Base-by-base conservation (phyloP, 2,329 filamentous ascomycete genomes). In the Coniochaeta sp. region DNA sequence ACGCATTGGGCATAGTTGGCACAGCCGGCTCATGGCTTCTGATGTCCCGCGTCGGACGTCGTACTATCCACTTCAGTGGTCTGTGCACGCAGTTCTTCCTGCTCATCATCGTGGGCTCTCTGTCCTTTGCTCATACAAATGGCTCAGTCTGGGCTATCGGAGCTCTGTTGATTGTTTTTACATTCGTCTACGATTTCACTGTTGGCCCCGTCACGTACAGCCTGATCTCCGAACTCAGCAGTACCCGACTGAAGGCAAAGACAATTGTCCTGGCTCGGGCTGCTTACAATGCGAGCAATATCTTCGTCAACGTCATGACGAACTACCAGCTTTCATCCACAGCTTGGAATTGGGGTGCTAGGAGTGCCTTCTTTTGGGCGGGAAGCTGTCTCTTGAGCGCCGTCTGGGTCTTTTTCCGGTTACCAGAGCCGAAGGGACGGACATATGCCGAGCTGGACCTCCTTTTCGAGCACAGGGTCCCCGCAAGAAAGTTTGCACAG, bases 391-490 rank as follows among this genome's bases (percentile, higher is more conserved):
- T 82, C 5, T 32, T 79, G 1, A 79, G 78, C 19, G 70, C 78
- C 0, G 61, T 77, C 0, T 85, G 83, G 75, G 78, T 80, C 0
- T 81, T 72, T 64, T 77, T 77, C 65, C 77, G 78, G 57, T 70
- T 83, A 2, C 81, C 81, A 3, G 83, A 86, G 65, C 81, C 83
- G 0, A 81, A 78, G 59, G 80, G 74, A 36, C 70, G 77, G 6
- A 76, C 75, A 0, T 79, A 77, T 62, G 77, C 75, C 2, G 76
- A 79, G 64, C 62, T 79, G 40, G 76, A 79, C 58, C 50, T 77
- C 50, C 68, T 79, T 2, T 78, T 78, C 52, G 73, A 77, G 64
- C 68, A 72, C 59, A 64, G 66, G 3, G 68, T 77, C 1, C 60
- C 74, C 0, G 75, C 76, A 2, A 72, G 76, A 62, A 74, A 73